These are phyloP conservation scores for Prunus kanzakura DNA, from an alignment of 306 rosid genomes.

Conservation along the genomic window DNA sequence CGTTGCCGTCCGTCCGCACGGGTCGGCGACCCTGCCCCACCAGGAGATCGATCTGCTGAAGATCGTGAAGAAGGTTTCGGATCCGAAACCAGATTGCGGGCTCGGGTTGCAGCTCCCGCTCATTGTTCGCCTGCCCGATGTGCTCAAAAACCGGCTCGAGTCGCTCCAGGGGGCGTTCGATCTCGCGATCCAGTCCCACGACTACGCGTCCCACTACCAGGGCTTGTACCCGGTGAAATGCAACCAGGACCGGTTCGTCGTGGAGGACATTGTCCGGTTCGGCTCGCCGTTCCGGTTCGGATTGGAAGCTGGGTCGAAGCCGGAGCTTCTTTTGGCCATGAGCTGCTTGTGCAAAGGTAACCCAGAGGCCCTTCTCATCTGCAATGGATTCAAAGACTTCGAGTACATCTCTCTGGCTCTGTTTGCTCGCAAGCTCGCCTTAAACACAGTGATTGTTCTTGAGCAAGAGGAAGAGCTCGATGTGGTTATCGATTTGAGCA, in stretches of 20 bases:
- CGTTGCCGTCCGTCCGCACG: slow-evolving; percentile 64
- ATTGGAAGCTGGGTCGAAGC: slow-evolving; percentile 87
- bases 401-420: slow-evolving; percentile 78
- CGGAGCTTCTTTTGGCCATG: slow-evolving; percentile 87
- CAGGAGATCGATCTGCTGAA: slow-evolving; percentile 85
- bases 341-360: slow-evolving; percentile 81
- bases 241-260: slow-evolving; percentile 85
- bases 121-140: slow-evolving; percentile 71
- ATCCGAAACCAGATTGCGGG: slow-evolving; percentile 61
- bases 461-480: slow-evolving; percentile 91
- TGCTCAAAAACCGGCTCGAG: slow-evolving; percentile 67
- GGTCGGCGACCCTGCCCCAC: slow-evolving; percentile 55
- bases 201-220: slow-evolving; percentile 70
- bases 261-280: slow-evolving; percentile 76
- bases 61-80: slow-evolving; percentile 73
- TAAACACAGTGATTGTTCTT: slow-evolving; percentile 77
- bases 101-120: slow-evolving; percentile 79
- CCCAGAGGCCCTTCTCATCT: slow-evolving; percentile 57
- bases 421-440: slow-evolving; percentile 59
- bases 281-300: slow-evolving; percentile 78
- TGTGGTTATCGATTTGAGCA: slow-evolving; percentile 60
- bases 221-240: slow-evolving; percentile 92
- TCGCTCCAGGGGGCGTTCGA: slow-evolving; percentile 74
- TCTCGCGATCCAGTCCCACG: slow-evolving; percentile 57
- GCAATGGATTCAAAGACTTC: slow-evolving; percentile 73